Base-by-base conservation (phyloP, 805 yeast genomes). In the Spathaspora girioi region DNA sequence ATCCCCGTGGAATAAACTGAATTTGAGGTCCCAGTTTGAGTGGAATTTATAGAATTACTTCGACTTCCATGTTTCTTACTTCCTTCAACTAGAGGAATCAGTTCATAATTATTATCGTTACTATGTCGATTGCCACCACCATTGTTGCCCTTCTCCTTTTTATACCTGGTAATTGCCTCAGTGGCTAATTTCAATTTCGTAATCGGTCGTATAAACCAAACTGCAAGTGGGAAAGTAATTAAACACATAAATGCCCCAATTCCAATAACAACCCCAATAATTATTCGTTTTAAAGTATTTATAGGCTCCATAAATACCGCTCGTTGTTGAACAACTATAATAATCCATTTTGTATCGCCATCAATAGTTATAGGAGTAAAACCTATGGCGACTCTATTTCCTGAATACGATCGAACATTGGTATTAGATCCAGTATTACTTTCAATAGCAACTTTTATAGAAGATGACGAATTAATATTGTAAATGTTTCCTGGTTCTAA, bases 151-250 rank as follows among this genome's bases (percentile, higher is more conserved):
- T 27, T 32, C 38, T 43, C 41, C 57, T 71, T 66, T 56, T 70
- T 73, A 32, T 78, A 72, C 46, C 71, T 68, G 5, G 84, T 79
- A 27, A 84, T 80, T 20, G 79, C 80, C 62, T 89, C 97, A 0
- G 97, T 89, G 0, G 96, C 96, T 55, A 83, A 82, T 60, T 87
- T 90, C 43, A 91, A 73, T 52, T 84, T 78, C 43, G 89, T 79
- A 52, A 91, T 89, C 0, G 97, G 97, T 56, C 87, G 69, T 5
- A 90, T 92, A 35, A 92, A 90, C 75, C 84, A 87, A 53, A 88
- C 90, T 0, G 96, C 90, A 49, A 91, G 67, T 5, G 94, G 92
- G 64, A 90, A 80, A 0, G 97, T 89, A n/a, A 88, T 64, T 1
- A 88, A 54, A 56, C 88, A 82, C 75, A 89, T 82, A 55, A 86